Percentiles rank a stretch among this genome's conserved stretches.
These are phyloP conservation scores for Lycium ferocissimum DNA, from an alignment of 257 asterid species.

Conservation along the genomic window DNA sequence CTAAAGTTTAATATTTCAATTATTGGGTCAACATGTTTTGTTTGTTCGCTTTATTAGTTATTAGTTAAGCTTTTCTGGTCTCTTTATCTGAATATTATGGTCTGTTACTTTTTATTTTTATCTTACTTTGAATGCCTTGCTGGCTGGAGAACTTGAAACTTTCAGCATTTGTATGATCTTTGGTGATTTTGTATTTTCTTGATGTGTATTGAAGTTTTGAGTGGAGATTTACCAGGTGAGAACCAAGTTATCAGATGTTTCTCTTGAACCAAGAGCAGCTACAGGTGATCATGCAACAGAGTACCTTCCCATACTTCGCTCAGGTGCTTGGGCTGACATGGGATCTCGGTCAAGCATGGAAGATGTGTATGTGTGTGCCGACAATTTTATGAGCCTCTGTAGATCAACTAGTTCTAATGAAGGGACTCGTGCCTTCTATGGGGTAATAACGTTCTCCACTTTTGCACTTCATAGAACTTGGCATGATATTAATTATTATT, in stretches of 20 bases:
- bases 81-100: neutral
- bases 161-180: neutral
- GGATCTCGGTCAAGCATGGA: conserved; percentile 91
- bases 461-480: conserved; percentile 6
- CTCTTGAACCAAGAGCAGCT: conserved; percentile 50
- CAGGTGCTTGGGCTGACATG: conserved; percentile 90
- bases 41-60: neutral
- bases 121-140: neutral
- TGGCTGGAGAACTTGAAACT: neutral
- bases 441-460: conserved; percentile 61
- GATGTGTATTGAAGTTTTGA: conserved; percentile 31
- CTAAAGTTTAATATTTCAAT: neutral
- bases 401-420: conserved; percentile 46
- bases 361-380: conserved; percentile 77
- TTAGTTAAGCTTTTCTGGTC: neutral
- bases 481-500: neutral
- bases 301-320: conserved; percentile 71
- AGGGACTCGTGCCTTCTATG: conserved; percentile 78
- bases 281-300: conserved; percentile 49
- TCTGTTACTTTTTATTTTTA: neutral
- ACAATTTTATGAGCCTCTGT: conserved; percentile 62
- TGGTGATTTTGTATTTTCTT: conserved; percentile 28
- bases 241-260: conserved; percentile 43
- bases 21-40: neutral
- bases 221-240: conserved; percentile 59